A percentile compares a stretch with the other conserved stretches of the same genome.
These are phyloP conservation scores for Metschnikowia continentalis DNA, from an alignment of 805 yeast species.

Conservation along the genomic window DNA sequence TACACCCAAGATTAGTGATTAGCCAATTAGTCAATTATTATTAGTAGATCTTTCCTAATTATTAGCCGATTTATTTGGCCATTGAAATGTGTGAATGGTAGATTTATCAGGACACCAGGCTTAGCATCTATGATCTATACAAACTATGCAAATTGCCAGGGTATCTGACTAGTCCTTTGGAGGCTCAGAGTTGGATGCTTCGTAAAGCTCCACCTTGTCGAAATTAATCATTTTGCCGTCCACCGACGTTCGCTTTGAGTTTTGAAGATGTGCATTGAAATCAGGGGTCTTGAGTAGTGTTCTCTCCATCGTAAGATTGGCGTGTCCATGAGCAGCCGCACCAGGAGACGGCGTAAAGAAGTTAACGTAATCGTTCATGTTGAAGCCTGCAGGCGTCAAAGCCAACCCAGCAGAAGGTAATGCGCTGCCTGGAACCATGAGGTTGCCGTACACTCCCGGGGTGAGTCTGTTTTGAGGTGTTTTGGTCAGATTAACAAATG, in stretches of 20 bases:
- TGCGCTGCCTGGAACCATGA: slow-evolving; percentile 22
- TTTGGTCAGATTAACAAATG: slow-evolving; percentile 20
- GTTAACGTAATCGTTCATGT: slow-evolving; percentile 79
- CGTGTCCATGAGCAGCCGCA: slow-evolving; percentile 41
- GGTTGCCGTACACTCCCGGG: slow-evolving; percentile 32
- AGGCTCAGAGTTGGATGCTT: slow-evolving; percentile 10
- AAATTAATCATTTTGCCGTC: slow-evolving; percentile 44
- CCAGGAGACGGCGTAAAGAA: slow-evolving; percentile 71
- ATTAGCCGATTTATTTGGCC: no score
- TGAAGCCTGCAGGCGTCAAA: slow-evolving; percentile 63
- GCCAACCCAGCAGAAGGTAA: slow-evolving; percentile 42
- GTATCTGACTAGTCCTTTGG: slow-evolving; percentile 14
- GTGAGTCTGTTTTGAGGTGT: slow-evolving; percentile 43
- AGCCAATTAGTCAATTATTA: no score
- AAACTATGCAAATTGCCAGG: slow-evolving; percentile 1
- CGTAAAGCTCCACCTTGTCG: slow-evolving; percentile 32
- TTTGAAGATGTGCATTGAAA: slow-evolving; percentile 29
- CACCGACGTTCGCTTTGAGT: slow-evolving; percentile 17
- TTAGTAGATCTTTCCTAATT: no score
- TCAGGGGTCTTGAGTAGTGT: slow-evolving; percentile 38
- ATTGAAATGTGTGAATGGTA: no score
- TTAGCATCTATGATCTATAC: neutral
- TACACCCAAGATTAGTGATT: no score
- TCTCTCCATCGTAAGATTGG: slow-evolving; percentile 8
- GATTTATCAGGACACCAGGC: no score